These are phyloP conservation scores for Dictyostelium citrinum DNA, from an alignment of 78 protist genomes.

Conservation along the genomic window DNA sequence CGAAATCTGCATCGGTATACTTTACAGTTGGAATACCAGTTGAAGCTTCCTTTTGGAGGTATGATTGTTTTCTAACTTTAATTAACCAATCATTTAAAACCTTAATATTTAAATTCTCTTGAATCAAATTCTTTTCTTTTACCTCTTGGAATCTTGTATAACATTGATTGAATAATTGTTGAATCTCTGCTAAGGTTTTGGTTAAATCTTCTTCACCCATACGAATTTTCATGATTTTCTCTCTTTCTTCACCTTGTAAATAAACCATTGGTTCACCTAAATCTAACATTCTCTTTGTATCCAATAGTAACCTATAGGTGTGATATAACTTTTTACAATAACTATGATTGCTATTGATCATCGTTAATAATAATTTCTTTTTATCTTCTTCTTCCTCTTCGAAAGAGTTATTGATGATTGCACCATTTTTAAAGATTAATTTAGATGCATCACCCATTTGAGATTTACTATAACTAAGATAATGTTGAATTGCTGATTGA, in stretches of 20 bases:
- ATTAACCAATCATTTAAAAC: constrained; percentile 25
- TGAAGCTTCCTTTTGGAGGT: background rate
- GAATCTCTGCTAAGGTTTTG: background rate
- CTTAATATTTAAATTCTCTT: background rate
- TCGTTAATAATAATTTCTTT: background rate
- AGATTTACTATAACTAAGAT: constrained; percentile 29
- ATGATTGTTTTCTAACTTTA: constrained; percentile 5
- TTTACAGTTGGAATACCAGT: background rate
- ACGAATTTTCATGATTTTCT: constrained; percentile 45
- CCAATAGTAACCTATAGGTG: constrained; percentile 28
- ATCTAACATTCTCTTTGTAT: constrained; percentile 31
- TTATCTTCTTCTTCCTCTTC: background rate
- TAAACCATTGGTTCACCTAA: constrained; percentile 22
- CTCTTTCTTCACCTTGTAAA: constrained; percentile 28
- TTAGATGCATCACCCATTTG: constrained; percentile 48
- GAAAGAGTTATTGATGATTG: no score
- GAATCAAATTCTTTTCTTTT: background rate
- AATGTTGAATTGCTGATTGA: constrained; percentile 33
- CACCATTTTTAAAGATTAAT: background rate
- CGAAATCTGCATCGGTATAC: background rate
- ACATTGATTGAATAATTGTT: background rate
- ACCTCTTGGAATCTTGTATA: background rate
- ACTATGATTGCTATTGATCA: constrained; percentile 44
- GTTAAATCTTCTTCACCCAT: constrained; percentile 16
- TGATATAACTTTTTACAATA: constrained; percentile 55